A percentile compares a stretch with the other conserved stretches of the same genome.
phyloP scores from a whole-genome alignment of 345 rosid species.

The Barbarea vulgaris region DNA sequence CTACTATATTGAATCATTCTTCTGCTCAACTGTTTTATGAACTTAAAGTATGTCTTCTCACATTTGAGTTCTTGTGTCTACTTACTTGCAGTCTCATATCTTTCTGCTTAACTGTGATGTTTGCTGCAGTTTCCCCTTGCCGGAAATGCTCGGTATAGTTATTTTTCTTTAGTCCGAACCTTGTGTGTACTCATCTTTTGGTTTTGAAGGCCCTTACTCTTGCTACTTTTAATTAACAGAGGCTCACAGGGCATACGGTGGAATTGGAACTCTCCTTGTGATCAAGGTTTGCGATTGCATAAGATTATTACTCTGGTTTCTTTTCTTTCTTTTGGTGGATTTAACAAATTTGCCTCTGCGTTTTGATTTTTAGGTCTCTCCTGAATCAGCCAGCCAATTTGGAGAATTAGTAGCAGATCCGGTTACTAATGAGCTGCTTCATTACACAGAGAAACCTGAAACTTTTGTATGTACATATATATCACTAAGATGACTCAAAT shows the following conservation, averaged over 20 bases:
- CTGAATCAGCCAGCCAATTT: conserved; percentile 88
- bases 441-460: conserved; percentile 96
- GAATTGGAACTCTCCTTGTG: conserved; percentile 85
- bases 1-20: neutral
- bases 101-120: conserved; percentile 94
- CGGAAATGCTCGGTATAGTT: conserved; percentile 82
- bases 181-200: neutral
- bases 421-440: conserved; percentile 81
- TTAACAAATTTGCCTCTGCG: neutral
- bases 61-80: conserved; percentile 11
- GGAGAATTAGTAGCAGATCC: conserved; percentile 97
- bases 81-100: conserved; percentile 73
- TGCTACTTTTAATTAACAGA: conserved; percentile 48
- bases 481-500: conserved; percentile 4
- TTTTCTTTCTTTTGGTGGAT: neutral
- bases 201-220: conserved; percentile 5
- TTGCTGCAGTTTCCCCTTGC: conserved; percentile 92
- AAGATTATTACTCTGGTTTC: conserved; percentile 10
- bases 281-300: conserved; percentile 59
- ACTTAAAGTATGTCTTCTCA: conserved; percentile 16
- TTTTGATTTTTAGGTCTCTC: conserved; percentile 62
- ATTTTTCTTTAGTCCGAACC: neutral
- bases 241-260: conserved; percentile 76
- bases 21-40: neutral
- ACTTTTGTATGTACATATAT: conserved; percentile 89